Evolutionary conservation across 1,139 yeast genomes (phyloP).

Genomic region (Starmera stellimalicola): DNA sequence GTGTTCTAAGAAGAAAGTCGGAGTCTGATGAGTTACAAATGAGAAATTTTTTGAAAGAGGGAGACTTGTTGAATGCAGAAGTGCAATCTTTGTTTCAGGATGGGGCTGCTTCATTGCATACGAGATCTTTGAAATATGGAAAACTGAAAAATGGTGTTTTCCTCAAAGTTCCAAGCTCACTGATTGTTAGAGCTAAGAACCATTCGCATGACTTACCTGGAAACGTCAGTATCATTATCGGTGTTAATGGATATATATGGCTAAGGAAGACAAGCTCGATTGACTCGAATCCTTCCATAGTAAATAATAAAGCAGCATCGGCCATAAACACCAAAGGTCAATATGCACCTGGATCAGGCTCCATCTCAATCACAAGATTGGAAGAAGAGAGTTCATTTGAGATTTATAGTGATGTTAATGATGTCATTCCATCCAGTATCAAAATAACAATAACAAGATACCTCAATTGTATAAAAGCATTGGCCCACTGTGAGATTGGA

Average conservation of each 20-base stretch:
- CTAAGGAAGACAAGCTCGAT: conserved; percentile 50
- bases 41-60: conserved; percentile 91
- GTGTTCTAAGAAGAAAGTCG: conserved; percentile 84
- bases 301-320: conserved; percentile 28
- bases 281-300: conserved; percentile 23
- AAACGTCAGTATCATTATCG: conserved; percentile 78
- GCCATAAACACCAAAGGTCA: conserved; percentile 31
- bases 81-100: conserved; percentile 85
- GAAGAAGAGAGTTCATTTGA: conserved; percentile 96
- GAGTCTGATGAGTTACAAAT: conserved; percentile 95
- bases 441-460: conserved; percentile 78
- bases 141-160: conserved; percentile 88
- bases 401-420: conserved; percentile 88
- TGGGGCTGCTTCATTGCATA: conserved; percentile 91
- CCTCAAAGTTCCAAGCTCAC: conserved; percentile 68
- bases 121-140: conserved; percentile 91
- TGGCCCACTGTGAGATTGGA: conserved; percentile 76
- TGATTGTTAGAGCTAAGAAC: conserved; percentile 75
- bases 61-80: conserved; percentile 94
- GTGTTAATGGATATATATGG: conserved; percentile 95
- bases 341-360: conserved; percentile 50
- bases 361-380: conserved; percentile 68
- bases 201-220: conserved; percentile 88
- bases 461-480: conserved; percentile 71
- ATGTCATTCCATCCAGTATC: conserved; percentile 47